phyloP scores from a whole-genome alignment of 306 rosid species.

The Benincasa hispida region DNA sequence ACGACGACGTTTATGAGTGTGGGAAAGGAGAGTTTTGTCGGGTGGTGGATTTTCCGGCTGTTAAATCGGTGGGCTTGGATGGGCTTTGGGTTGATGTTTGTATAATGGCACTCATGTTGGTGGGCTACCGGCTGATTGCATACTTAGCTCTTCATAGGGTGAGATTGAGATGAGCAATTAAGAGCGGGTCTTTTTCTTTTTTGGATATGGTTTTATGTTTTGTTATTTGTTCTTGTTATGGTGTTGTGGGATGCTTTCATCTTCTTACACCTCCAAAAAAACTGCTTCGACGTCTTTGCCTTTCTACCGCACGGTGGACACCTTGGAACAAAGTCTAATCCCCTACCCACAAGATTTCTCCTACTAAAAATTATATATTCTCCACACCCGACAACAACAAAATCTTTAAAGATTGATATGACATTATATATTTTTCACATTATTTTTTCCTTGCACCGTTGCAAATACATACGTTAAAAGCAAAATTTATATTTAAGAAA shows the following conservation, averaged over 20 bases:
- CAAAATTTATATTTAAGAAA: too few relatives aligned
- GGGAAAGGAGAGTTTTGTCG: conserved; percentile 49
- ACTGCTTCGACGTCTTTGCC: too few relatives aligned
- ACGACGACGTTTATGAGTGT: conserved; percentile 69
- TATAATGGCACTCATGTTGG: conserved; percentile 77
- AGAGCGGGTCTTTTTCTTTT: neutral
- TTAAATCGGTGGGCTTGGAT: conserved; percentile 67
- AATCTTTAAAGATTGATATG: too few relatives aligned
- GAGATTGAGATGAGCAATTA: conserved; percentile 28
- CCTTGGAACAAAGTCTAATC: too few relatives aligned
- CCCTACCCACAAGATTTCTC: too few relatives aligned
- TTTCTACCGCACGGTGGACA: too few relatives aligned
- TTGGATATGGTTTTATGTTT: neutral
- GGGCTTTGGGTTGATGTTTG: conserved; percentile 71
- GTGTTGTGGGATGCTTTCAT: neutral
- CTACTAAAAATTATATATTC: too few relatives aligned
- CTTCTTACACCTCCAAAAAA: too few relatives aligned
- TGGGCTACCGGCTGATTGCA: conserved; percentile 76
- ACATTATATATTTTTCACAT: too few relatives aligned
- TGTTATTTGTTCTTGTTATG: neutral
- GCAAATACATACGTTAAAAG: too few relatives aligned
- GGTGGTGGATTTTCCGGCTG: conserved; percentile 57
- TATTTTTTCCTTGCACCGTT: too few relatives aligned
- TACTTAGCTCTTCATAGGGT: conserved; percentile 76
- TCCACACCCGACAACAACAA: too few relatives aligned